Base-by-base conservation (phyloP, 2,329 filamentous ascomycete genomes). In the Dactylonectria estremocensis region DNA sequence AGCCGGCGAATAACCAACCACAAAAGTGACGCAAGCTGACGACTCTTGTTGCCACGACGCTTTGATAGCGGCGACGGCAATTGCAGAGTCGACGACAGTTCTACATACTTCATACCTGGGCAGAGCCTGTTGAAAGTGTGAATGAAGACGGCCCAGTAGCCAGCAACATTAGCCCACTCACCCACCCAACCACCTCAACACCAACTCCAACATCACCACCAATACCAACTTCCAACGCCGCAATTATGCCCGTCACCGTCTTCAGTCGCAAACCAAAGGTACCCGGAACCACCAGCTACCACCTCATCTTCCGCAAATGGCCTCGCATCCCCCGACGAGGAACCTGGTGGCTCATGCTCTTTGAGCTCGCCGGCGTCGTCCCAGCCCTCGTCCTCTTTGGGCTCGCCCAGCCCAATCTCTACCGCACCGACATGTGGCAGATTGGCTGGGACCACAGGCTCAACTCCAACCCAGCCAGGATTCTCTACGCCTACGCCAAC, bases 401-500 rank as follows among this genome's bases (percentile, higher is more conserved):
- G 72, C 89, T 95, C 75, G 88, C 92, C 37, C 90, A 92, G 72
- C 92, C 93, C 16, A 88, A 95, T 78, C 85, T 91, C 61, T 95
- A 91, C 80, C 89, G 93, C 53, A 91, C 90, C 9, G 88, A 87
- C 71, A 83, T 95, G 74, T 95, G 93, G 93, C 84, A 87, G 76
- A 89, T 94, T 74, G 93, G 93, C 69, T 89, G 85, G 67, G 86
- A 91, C 61, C 84, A 92, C 77, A 88, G 89, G 68, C 93, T 92
- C 84, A 95, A 95, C 81, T 94, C 92, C 68, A 90, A 90, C 73
- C 92, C 93, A 14, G 86, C 83, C 68, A 88, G 91, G 75, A 83
- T 93, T 18, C 80, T 94, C 37, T 95, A 93, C 79, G 91, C 91
- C 37, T 91, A 92, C 76, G 92, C 92, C 58, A 95, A 95, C 77